Conservation (phyloP, 2,329 filamentous ascomycete species). For the Trichothecium roseum region DNA sequence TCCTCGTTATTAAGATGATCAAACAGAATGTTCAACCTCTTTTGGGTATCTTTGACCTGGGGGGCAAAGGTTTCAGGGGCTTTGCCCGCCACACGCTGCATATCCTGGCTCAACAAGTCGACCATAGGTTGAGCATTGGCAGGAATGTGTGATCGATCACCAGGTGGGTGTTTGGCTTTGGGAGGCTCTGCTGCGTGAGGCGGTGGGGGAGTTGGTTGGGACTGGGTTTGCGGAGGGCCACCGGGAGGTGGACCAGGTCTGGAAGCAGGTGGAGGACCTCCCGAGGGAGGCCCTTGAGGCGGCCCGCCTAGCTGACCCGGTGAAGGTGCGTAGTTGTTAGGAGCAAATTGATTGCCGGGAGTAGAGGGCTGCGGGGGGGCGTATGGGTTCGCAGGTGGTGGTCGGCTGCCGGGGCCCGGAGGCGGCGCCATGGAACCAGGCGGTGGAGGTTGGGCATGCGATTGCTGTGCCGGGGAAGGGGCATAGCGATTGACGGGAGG, state of each 20-base stretch:
- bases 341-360: slow-evolving; percentile 48
- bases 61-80: slow-evolving; percentile 79
- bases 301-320: slow-evolving; percentile 34
- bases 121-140: slow-evolving; percentile 64
- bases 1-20: slow-evolving; percentile 97
- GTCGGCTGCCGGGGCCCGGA: slow-evolving; percentile 28
- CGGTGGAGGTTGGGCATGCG: slow-evolving; percentile 32
- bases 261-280: slow-evolving; percentile 19
- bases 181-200: slow-evolving; percentile 38
- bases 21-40: slow-evolving; percentile 85
- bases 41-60: slow-evolving; percentile 90
- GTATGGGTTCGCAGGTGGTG: slow-evolving; percentile 33
- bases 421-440: slow-evolving; percentile 27
- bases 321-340: slow-evolving; percentile 38
- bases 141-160: slow-evolving; percentile 86
- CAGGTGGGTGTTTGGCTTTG: slow-evolving; percentile 63
- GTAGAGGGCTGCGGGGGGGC: slow-evolving; percentile 36
- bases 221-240: slow-evolving; percentile 8
- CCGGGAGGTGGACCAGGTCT: slow-evolving; percentile 18
- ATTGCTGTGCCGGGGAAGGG: slow-evolving; percentile 48
- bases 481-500: slow-evolving; percentile 71
- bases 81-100: slow-evolving; percentile 77
- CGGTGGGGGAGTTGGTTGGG: slow-evolving; percentile 31
- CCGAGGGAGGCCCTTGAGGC: slow-evolving; percentile 28
- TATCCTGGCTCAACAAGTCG: slow-evolving; percentile 71